Evolutionary conservation across 2,329 filamentous ascomycete species (phyloP).

Genomic region (Thielaviopsis populi): DNA sequence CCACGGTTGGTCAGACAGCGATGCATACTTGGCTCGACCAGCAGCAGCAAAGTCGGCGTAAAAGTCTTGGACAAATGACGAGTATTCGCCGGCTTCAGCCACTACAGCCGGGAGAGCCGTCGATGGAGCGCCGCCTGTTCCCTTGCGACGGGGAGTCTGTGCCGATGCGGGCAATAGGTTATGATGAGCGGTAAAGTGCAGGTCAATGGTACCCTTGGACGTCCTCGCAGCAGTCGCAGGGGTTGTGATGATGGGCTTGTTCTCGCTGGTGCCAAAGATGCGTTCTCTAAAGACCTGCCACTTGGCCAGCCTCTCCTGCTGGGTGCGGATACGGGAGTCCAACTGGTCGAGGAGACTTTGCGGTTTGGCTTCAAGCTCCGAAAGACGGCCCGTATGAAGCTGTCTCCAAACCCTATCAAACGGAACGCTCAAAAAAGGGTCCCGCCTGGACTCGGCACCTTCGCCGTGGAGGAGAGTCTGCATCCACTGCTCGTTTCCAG

Average conservation of each 20-base stretch:
- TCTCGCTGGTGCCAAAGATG: slow-evolving; percentile 27
- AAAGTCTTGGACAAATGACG: slow-evolving; percentile 8
- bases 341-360: slow-evolving; percentile 53
- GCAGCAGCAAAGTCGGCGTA: not conserved
- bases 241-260: slow-evolving; percentile 20
- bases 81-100: slow-evolving; percentile 7
- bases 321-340: slow-evolving; percentile 49
- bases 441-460: slow-evolving; percentile 33
- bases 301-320: slow-evolving; percentile 51
- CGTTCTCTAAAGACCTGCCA: slow-evolving; percentile 55
- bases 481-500: slow-evolving; percentile 61
- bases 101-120: not conserved
- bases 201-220: slow-evolving; percentile 31
- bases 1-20: slow-evolving; percentile 1
- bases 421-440: slow-evolving; percentile 47
- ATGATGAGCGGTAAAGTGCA: slow-evolving; percentile 40
- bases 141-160: not conserved
- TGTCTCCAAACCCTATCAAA: slow-evolving; percentile 60
- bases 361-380: slow-evolving; percentile 37
- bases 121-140: not conserved
- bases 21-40: not conserved
- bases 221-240: slow-evolving; percentile 19
- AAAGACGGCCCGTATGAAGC: slow-evolving; percentile 43
- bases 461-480: slow-evolving; percentile 56
- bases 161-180: slow-evolving; percentile 17